Percentiles rank a stretch among this genome's conserved stretches.
These are phyloP conservation scores for Aspergillus puulaauensis DNA, from an alignment of 2,329 filamentous ascomycete genomes.

Conservation along the genomic window DNA sequence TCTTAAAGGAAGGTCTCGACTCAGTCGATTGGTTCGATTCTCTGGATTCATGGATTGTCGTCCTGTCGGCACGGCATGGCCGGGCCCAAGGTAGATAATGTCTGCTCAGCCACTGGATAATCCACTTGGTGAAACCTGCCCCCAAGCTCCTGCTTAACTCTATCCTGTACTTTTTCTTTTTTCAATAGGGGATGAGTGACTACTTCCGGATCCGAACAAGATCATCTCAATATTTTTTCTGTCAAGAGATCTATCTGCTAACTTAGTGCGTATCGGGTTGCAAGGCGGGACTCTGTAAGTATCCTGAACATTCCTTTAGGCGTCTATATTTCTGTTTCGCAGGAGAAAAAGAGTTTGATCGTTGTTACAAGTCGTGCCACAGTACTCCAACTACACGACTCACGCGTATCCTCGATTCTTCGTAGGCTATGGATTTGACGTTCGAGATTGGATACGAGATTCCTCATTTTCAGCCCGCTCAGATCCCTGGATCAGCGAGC, in stretches of 20 bases:
- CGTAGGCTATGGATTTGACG: neutral
- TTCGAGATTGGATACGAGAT: neutral
- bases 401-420: neutral
- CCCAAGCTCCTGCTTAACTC: neutral
- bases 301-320: neutral
- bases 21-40: too few relatives aligned
- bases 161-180: neutral
- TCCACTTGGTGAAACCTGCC: neutral
- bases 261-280: neutral
- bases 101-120: neutral
- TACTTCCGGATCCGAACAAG: neutral
- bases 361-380: neutral
- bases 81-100: too few relatives aligned
- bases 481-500: neutral
- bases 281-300: neutral
- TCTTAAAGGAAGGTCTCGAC: too few relatives aligned
- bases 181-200: neutral
- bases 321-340: neutral
- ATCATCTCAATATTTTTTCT: neutral
- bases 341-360: neutral
- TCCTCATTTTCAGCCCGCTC: neutral
- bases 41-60: neutral
- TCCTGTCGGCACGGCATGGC: neutral
- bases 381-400: neutral
- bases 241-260: neutral